Conservation (phyloP, 108 stramenopile species). For the Nitzschia inconspicua region DNA sequence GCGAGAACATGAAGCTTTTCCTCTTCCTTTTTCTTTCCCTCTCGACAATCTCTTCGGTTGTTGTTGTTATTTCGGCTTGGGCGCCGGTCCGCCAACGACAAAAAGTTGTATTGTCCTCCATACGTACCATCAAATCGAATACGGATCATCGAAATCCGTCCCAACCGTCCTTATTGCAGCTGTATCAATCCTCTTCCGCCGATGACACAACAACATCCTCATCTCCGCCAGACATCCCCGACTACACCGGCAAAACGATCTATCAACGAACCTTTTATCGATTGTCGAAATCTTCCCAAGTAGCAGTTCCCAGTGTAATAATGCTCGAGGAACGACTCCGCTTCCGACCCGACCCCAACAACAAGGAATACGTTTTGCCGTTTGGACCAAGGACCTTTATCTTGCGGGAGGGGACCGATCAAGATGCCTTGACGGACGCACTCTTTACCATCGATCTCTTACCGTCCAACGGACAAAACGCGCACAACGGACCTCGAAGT, state of each 20-base stretch:
- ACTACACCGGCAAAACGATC: conserved; percentile 26
- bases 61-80: too few relatives aligned
- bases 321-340: conserved; percentile 31
- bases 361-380: conserved; percentile 18
- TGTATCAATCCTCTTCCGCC: too few relatives aligned
- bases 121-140: too few relatives aligned
- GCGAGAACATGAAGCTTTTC: too few relatives aligned
- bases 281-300: conserved; percentile 38
- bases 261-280: conserved; percentile 57
- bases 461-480: background rate
- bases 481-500: conserved; percentile 25
- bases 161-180: too few relatives aligned
- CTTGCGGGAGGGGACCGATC: conserved; percentile 33
- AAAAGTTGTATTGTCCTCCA: too few relatives aligned
- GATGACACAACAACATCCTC: background rate
- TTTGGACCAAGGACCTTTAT: conserved; percentile 23
- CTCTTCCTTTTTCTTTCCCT: too few relatives aligned
- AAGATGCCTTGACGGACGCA: conserved; percentile 33
- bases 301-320: conserved; percentile 12
- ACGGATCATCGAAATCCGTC: too few relatives aligned
- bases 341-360: conserved; percentile 13
- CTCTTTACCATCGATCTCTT: conserved; percentile 27
- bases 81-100: too few relatives aligned
- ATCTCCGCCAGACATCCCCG: too few relatives aligned
- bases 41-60: too few relatives aligned